Base-by-base conservation (phyloP, 192 early-diverging fungal genomes). In the Coemansia sp. region DNA sequence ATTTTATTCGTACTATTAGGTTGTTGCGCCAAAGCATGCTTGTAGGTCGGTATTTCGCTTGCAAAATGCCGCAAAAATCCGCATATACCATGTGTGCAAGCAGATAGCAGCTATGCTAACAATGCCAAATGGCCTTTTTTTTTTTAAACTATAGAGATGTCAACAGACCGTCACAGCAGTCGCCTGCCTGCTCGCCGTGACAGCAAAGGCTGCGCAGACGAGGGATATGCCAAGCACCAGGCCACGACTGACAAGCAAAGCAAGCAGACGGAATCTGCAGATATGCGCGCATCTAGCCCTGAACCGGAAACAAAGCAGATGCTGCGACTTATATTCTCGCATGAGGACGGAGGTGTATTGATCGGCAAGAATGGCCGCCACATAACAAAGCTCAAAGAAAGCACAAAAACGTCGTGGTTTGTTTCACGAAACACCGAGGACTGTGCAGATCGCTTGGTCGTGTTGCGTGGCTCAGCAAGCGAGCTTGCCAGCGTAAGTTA, bases 11-110 rank as follows among this genome's bases (percentile, higher is more conserved):
- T 82, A 80, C 55, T 77, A 82, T 72, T 75, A 75, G 53, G 71
- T 82, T 54, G 85, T 85, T 72, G 85, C 84, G 73, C 70, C 70
- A 59, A 53, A 42, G 40, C 40, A 42, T 42, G 40, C 40, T 42
- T 18, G 40, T 42, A 18, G 40, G 40, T 42, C 3, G 16, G 40
- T 42, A 42, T 3, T 4, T 18, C 0, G 16, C 15, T n/a, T n/a
- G n/a, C 36, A 37, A 8, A 42, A 18, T 3, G 23, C 23, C 4
- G n/a, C 14, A 42, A 0, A 4, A 18, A 16, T 3, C 40, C 40
- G 15, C 15, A 42, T 3, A n/a, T 16, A 14, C 40, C 3, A 42
- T 42, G 3, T n/a, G 40, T n/a, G 15, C 15, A 6, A 16, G 40
- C 40, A 42, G 40, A 42, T 42, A 18, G 15, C 3, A 42, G 40